A percentile compares a stretch with the other conserved stretches of the same genome.
These are phyloP conservation scores for Geotrichum klebahnii DNA, from an alignment of 1,139 yeast genomes.

Conservation along the genomic window DNA sequence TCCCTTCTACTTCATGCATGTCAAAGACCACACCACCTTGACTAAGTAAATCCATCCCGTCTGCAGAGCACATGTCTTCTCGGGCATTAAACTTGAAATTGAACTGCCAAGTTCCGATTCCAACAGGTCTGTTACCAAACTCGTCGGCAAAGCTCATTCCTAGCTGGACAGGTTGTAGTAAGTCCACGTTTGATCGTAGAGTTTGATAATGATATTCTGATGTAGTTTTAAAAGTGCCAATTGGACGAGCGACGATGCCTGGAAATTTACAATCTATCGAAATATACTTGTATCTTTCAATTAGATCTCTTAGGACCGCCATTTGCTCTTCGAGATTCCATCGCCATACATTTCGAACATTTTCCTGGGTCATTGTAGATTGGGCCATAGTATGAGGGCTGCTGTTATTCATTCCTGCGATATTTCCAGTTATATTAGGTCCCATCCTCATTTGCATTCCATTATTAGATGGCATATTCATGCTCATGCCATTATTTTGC, in stretches of 20 bases:
- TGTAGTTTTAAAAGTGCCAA: constrained; percentile 85
- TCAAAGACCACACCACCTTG: constrained; percentile 81
- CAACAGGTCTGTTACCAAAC: constrained; percentile 68
- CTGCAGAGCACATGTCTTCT: constrained; percentile 74
- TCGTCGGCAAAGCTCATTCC: constrained; percentile 80
- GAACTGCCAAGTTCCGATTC: constrained; percentile 84
- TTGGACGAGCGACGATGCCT: constrained; percentile 92
- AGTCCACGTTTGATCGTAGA: constrained; percentile 82
- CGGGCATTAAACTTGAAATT: constrained; percentile 74
- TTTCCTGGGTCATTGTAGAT: constrained; percentile 1
- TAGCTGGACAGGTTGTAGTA: constrained; percentile 77
- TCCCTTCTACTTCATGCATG: constrained; percentile 71
- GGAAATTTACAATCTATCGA: constrained; percentile 86
- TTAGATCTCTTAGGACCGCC: constrained; percentile 62
- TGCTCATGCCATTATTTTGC: constrained; percentile 2
- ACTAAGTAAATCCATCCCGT: constrained; percentile 66
- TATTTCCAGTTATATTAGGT: too few species aligned
- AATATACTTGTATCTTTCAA: constrained; percentile 64
- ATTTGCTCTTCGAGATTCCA: constrained; percentile 80
- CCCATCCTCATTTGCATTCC: too few species aligned
- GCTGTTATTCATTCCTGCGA: too few species aligned
- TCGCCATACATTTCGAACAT: constrained; percentile 62
- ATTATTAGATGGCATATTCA: background rate
- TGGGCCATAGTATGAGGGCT: too few species aligned
- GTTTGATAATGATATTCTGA: constrained; percentile 95